Evolutionary conservation across 1,284 basidiomycete genomes (phyloP).

Genomic region (Meira nashicola): DNA sequence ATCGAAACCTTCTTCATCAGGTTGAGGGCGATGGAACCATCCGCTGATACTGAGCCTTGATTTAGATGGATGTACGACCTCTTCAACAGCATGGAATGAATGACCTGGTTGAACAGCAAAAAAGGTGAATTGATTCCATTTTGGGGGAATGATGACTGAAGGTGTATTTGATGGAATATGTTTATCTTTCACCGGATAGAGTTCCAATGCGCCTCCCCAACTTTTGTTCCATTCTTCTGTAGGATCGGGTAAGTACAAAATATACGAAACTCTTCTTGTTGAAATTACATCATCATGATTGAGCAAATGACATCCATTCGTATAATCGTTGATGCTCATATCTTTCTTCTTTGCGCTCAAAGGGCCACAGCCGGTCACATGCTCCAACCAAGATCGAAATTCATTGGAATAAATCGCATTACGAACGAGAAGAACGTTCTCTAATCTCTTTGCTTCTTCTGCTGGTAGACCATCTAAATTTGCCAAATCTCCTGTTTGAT

Average conservation of each 20-base stretch:
- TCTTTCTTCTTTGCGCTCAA: conserved; percentile 87
- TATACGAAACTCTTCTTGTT: conserved; percentile 88
- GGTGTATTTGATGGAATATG: conserved; percentile 37
- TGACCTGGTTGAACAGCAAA: conserved; percentile 79
- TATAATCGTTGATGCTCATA: conserved; percentile 91
- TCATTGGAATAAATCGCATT: conserved; percentile 83
- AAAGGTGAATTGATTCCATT: conserved; percentile 95
- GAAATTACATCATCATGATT: conserved; percentile 79
- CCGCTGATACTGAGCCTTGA: conserved; percentile 75
- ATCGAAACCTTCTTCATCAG: conserved; percentile 81
- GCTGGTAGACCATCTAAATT: conserved; percentile 73
- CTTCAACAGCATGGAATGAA: conserved; percentile 96
- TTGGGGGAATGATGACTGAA: conserved; percentile 41
- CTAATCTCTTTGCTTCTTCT: conserved; percentile 42
- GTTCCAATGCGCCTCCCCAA: conserved; percentile 90
- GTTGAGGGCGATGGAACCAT: conserved; percentile 83
- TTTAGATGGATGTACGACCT: conserved; percentile 60
- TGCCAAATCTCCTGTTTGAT: conserved; percentile 94
- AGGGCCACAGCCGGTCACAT: conserved; percentile 88
- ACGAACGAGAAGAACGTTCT: conserved; percentile 64
- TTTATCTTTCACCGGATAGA: conserved; percentile 65
- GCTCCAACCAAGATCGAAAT: conserved; percentile 78
- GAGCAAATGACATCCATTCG: conserved; percentile 77
- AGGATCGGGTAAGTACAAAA: conserved; percentile 91
- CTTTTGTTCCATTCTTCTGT: conserved; percentile 65